phyloP scores from a whole-genome alignment of 768 basidiomycete species.

The Trametes villosa region DNA sequence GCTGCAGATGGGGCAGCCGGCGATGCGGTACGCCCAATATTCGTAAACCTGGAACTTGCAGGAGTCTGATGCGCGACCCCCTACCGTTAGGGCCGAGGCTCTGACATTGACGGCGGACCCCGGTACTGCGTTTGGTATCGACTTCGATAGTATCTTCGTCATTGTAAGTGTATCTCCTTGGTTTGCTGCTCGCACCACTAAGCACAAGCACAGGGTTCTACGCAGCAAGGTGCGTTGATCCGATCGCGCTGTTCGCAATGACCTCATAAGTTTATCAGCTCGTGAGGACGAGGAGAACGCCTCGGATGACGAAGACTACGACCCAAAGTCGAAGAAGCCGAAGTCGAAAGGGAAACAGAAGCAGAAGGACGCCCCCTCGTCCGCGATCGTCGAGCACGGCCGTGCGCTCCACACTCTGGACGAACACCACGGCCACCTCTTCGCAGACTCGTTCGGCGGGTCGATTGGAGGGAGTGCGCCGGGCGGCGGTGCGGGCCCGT shows the following conservation, averaged over 20 bases:
- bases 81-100: slow-evolving; percentile 35
- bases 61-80: background rate
- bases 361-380: slow-evolving; percentile 34
- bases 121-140: slow-evolving; percentile 50
- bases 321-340: slow-evolving; percentile 38
- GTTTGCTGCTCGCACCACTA: background rate
- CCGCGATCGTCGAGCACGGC: slow-evolving; percentile 15
- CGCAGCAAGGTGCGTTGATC: background rate
- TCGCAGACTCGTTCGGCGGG: slow-evolving; percentile 67
- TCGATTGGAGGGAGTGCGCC: slow-evolving; percentile 50
- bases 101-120: slow-evolving; percentile 52
- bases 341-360: slow-evolving; percentile 31
- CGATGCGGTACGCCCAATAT: slow-evolving; percentile 54
- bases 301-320: slow-evolving; percentile 56
- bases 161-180: slow-evolving; percentile 41
- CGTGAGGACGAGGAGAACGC: slow-evolving; percentile 32
- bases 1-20: slow-evolving; percentile 74
- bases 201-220: background rate
- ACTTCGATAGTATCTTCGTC: slow-evolving; percentile 68
- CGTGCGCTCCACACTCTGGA: slow-evolving; percentile 58
- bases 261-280: background rate
- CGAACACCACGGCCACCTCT: slow-evolving; percentile 69
- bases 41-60: background rate
- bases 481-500: slow-evolving; percentile 41
- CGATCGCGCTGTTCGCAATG: too few relatives aligned